A percentile compares a stretch with the other conserved stretches of the same genome.
Evolutionary conservation across 2,329 filamentous ascomycete genomes (phyloP).

Genomic region (Colletotrichum liaoningense): DNA sequence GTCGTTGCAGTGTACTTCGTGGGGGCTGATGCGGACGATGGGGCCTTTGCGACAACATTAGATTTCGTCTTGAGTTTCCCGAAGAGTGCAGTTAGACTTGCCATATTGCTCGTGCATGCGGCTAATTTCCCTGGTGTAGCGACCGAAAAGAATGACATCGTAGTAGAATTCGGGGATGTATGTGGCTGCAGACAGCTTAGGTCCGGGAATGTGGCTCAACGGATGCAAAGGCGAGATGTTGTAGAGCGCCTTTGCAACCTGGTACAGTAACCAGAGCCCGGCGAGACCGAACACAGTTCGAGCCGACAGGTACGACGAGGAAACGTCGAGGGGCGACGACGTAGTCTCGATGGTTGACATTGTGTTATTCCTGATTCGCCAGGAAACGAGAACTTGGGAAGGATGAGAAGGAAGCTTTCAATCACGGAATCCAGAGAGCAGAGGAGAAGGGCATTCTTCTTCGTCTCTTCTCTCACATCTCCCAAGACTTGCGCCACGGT

Average conservation of each 20-base stretch:
- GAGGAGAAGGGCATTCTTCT: slow-evolving; percentile 7
- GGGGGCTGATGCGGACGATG: slow-evolving; percentile 51
- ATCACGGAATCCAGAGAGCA: not conserved
- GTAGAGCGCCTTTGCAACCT: slow-evolving; percentile 42
- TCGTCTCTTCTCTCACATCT: slow-evolving; percentile 5
- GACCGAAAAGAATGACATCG: slow-evolving; percentile 48
- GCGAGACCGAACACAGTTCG: slow-evolving; percentile 35
- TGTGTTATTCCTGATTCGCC: not conserved
- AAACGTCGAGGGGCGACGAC: slow-evolving; percentile 11
- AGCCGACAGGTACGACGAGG: slow-evolving; percentile 15
- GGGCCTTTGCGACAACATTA: slow-evolving; percentile 41
- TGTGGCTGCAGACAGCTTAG: slow-evolving; percentile 48
- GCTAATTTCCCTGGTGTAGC: slow-evolving; percentile 48
- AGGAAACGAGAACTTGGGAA: not conserved
- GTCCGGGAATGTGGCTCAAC: slow-evolving; percentile 50
- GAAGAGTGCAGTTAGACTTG: slow-evolving; percentile 11
- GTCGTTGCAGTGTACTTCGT: slow-evolving; percentile 53
- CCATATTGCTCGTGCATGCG: slow-evolving; percentile 53
- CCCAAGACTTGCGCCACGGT: not conserved
- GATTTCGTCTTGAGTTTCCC: not conserved
- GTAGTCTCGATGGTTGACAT: slow-evolving; percentile 23
- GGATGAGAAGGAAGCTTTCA: not conserved
- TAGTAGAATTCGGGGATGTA: slow-evolving; percentile 52
- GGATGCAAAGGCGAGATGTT: slow-evolving; percentile 55
- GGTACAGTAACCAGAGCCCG: slow-evolving; percentile 44